Base-by-base conservation (phyloP, 2,329 filamentous ascomycete genomes). In the Exophiala spinifera region DNA sequence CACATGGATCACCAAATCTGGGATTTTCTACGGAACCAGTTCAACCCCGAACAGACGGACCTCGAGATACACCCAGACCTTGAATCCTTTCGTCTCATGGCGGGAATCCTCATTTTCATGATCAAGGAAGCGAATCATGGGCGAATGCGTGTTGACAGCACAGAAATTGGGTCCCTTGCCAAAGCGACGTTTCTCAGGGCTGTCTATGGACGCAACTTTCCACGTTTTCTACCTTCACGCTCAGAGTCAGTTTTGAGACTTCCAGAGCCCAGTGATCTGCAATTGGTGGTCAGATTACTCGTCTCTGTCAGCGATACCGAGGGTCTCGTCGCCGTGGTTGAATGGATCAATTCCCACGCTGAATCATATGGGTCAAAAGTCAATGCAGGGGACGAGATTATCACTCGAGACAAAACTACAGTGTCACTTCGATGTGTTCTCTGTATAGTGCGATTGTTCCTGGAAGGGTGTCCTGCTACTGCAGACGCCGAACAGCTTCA, bases 301-400 rank as follows among this genome's bases (percentile, higher is more conserved):
- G 49, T 55, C 7, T 56, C 53, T 21, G 40, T 46, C 7, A 37
- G 55, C 39, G 43, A 57, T 49, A 21, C 54, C 21, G 25, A 42
- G n/a, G 51, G 50, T 36, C 15, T 61, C 8, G 15, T 61, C 11
- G 51, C 40, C 13, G 17, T 66, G 53, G 28, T 67, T 66, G 3
- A 49, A 60, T 46, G 61, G 61, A 15, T 64, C 44, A 47, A 66
- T 58, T 53, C 61, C 50, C 39, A 68, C 62, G 46, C 63, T 66
- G 39, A 55, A 53, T 15, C 62, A 67, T 49, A 52, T 65, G 45
- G 62, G 57, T n/a, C 65, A 17, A 31, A 17, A 39, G 48, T 34
- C 49, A 37, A 39, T 31, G 28, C 7, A 31, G 28, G 11, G 28
- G 28, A 31, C 28, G 8, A 31, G 3, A 5, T 11, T 31, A 10